Base-by-base conservation (phyloP, 331 rosid species). In the Cydonia oblonga region DNA sequence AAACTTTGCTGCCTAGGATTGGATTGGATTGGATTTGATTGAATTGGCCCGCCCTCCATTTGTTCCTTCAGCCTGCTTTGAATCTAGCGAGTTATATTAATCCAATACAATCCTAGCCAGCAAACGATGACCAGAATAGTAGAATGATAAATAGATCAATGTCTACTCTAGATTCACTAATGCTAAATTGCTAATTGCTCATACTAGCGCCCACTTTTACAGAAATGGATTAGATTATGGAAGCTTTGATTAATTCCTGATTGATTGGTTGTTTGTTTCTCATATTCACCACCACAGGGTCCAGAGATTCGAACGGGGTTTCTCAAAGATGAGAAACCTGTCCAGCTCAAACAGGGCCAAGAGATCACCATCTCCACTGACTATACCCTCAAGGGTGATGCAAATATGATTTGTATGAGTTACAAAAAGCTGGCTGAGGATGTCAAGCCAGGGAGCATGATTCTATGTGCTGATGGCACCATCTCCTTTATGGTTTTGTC, bases 271-370 rank as follows among this genome's bases (percentile, higher is more conserved):
- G 46, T 53, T 70, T 29, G 35, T 60, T 60, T 60, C 65, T 22
- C 9, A 19, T 9, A 40, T 46, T 22, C 44, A 49, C 46, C 68
- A 56, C 64, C 73, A 9, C 82, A 93, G 98, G 98, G 98, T 64
- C 97, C 98, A 8, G 98, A 90, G 90, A 93, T 93, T 81, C 88
- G 98, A 79, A 93, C 98, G 35, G 98, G 98, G 49, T 93, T 93
- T 86, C 84, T 93, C 76, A 90, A 89, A 82, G 98, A 90, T 56
- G 74, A 82, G 58, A 93, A 90, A 69, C 91, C 98, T 15, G 23
- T 93, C 69, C 95, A 93, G 67, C 82, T 93, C 42, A 84, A 68
- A 76, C 97, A 73, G 67, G 97, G 96, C 69, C 86, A 86, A 25
- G 97, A 93, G 53, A 86, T 93, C 82, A 90, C 86, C 64, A 81